Conservation (phyloP, 2,329 filamentous ascomycete genomes). For the Neofusicoccum ribis region DNA sequence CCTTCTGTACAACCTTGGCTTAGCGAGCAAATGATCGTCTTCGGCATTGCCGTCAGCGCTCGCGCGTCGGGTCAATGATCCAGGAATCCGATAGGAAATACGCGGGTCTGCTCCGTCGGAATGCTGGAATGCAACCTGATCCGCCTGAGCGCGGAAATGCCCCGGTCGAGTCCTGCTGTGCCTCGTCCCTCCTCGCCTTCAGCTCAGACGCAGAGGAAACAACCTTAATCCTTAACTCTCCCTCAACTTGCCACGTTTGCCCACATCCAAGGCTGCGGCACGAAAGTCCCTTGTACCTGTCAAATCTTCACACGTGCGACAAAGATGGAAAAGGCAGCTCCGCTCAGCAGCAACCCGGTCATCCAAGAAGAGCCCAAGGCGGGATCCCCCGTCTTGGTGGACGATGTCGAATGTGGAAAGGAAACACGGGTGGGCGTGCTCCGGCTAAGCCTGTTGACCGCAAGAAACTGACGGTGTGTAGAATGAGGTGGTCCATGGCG, state of each 20-base stretch:
- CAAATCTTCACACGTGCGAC: not conserved
- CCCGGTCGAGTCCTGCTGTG: not conserved
- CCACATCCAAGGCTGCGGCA: not conserved
- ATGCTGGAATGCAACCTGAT: slow-evolving; percentile 1
- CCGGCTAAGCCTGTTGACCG: not conserved
- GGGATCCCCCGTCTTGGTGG: not conserved
- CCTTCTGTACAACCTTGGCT: not conserved
- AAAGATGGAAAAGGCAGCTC: slow-evolving; percentile 9
- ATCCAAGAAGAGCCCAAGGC: slow-evolving; percentile 5
- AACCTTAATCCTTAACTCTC: not conserved
- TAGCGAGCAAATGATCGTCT: slow-evolving; percentile 1
- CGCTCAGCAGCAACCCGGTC: slow-evolving; percentile 10
- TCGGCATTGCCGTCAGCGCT: not conserved
- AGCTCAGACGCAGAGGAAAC: not conserved
- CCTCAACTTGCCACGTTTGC: not conserved
- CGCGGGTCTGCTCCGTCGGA: not conserved
- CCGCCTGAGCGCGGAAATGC: not conserved
- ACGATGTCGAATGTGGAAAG: slow-evolving; percentile 5
- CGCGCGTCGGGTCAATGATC: not conserved
- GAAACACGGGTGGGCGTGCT: not conserved
- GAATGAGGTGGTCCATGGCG: slow-evolving; percentile 9
- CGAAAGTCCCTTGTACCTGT: not conserved
- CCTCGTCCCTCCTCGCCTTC: not conserved
- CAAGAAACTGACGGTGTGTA: not conserved
- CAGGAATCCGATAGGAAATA: not conserved